A percentile compares a stretch with the other conserved stretches of the same genome.
Conservation (phyloP, 2,329 filamentous ascomycete species). For the Pseudogymnoascus sp. region DNA sequence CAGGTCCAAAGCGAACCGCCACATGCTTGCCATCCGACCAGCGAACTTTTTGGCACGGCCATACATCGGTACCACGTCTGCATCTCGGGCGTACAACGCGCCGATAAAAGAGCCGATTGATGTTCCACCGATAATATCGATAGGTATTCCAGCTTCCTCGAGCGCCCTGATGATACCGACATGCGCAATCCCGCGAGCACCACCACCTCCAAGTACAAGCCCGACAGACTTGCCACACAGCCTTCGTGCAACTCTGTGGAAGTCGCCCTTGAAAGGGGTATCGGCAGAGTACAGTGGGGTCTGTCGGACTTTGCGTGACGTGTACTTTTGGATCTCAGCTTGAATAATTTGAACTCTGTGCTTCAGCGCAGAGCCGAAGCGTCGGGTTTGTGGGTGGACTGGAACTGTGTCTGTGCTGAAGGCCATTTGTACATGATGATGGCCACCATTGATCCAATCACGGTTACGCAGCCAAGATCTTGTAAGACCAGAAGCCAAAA, state of each 20-base stretch:
- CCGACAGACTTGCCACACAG: conserved; percentile 93
- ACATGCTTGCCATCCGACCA: conserved; percentile 97
- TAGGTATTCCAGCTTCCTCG: conserved; percentile 92
- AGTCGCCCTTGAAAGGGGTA: conserved; percentile 91
- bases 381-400: conserved; percentile 65
- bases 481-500: conserved; percentile 76
- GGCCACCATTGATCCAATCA: conserved; percentile 96
- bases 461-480: conserved; percentile 85
- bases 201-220: conserved; percentile 86
- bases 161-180: conserved; percentile 90
- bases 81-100: conserved; percentile 89
- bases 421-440: conserved; percentile 95
- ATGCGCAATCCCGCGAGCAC: conserved; percentile 84
- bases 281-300: conserved; percentile 85
- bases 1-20: conserved; percentile 93
- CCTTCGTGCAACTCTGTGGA: conserved; percentile 82
- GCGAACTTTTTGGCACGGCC: conserved; percentile 95
- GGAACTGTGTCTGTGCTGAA: conserved; percentile 72
- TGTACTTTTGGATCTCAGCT: conserved; percentile 97
- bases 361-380: conserved; percentile 79
- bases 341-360: conserved; percentile 90
- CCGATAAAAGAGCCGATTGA: conserved; percentile 96
- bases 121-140: conserved; percentile 90
- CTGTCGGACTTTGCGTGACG: conserved; percentile 83
- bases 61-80: conserved; percentile 94